Percentiles rank a stretch among this genome's conserved stretches.
Evolutionary conservation across 805 yeast genomes (phyloP).

Genomic region (Lipomyces chichibuensis): DNA sequence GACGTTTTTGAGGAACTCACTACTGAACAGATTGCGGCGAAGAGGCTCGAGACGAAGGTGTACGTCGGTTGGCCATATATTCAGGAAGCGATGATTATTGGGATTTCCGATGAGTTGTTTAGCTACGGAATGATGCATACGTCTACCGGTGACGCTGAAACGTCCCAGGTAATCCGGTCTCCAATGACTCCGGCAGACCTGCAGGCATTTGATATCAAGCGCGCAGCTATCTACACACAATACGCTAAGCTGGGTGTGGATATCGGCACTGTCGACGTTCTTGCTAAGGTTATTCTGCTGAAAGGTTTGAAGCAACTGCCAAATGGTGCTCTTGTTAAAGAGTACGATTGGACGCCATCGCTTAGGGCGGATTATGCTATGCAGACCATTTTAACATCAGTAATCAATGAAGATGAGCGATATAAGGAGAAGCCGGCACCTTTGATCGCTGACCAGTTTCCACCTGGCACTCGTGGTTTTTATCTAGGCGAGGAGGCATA

Average conservation of each 20-base stretch:
- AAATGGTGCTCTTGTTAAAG: conserved; percentile 78
- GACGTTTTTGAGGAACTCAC: conserved; percentile 50
- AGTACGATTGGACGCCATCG: conserved; percentile 52
- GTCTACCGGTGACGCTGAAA: conserved; percentile 32
- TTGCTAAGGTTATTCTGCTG: conserved; percentile 73
- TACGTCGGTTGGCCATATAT: conserved; percentile 91
- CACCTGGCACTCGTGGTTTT: conserved; percentile 68
- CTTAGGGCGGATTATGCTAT: conserved; percentile 66
- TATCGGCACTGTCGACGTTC: conserved; percentile 56
- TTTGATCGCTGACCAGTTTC: conserved; percentile 82
- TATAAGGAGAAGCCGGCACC: conserved; percentile 70
- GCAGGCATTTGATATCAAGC: conserved; percentile 7
- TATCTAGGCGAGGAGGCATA: conserved; percentile 86
- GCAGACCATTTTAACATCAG: conserved; percentile 76
- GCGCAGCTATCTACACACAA: conserved; percentile 5
- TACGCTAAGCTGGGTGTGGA: conserved; percentile 55
- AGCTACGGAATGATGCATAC: conserved; percentile 52
- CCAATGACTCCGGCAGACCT: conserved; percentile 12
- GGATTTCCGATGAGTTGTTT: conserved; percentile 59
- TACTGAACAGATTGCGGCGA: conserved; percentile 65
- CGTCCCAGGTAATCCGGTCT: background rate
- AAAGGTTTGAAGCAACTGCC: conserved; percentile 72
- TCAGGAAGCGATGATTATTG: conserved; percentile 72
- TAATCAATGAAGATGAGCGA: conserved; percentile 73
- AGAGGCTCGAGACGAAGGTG: conserved; percentile 62